Base-by-base conservation (phyloP, 352 stramenopile species). In the Phytophthora fragariae region DNA sequence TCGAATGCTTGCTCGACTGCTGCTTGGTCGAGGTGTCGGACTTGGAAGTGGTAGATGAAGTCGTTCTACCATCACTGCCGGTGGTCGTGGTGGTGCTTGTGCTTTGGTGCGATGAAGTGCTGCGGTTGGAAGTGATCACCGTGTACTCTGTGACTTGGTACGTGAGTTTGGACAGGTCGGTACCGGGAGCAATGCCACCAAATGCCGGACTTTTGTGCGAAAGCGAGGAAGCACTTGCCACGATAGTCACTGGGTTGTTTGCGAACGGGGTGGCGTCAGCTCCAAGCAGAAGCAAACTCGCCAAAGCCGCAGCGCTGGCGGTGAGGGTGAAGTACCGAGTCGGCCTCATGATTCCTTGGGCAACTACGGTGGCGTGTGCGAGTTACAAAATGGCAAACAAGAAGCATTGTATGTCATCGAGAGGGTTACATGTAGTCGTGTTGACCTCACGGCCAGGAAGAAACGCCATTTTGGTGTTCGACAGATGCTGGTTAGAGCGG, bases 161-260 rank as follows among this genome's bases (percentile, higher is more conserved):
- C 2, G 73, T 74, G 19, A 72, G 52, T 8, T 55, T 54, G 21
- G 49, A 70, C 2, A 57, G 54, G 9, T 75, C 50, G 0, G 50
- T 57, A 17, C 54, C 56, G 17, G 55, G 24, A 19, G 62, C 65
- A 53, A 82, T 68, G 5, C 66, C 71, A 46, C 75, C 72, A 33
- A 73, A 76, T 11, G 71, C 75, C 10, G 71, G 75, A 57, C 65
- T 82, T 31, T 19, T 50, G 55, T 82, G 66, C 49, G 75, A 79
- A n/a, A 82, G 67, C 11, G 66, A 79, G 5, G 58, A 65, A 31
- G 67, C 57, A 55, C 58, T 72, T 12, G 60, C 57, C 44, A 69
- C 60, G 27, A 68, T 79, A 7, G 75, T 82, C 24, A 77, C 72
- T 15, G 75, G 75, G 52, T 82, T 79, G 66, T 82, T 72, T n/a